Base-by-base conservation (phyloP, 805 yeast genomes). In the Teunomyces aglyptinius region DNA sequence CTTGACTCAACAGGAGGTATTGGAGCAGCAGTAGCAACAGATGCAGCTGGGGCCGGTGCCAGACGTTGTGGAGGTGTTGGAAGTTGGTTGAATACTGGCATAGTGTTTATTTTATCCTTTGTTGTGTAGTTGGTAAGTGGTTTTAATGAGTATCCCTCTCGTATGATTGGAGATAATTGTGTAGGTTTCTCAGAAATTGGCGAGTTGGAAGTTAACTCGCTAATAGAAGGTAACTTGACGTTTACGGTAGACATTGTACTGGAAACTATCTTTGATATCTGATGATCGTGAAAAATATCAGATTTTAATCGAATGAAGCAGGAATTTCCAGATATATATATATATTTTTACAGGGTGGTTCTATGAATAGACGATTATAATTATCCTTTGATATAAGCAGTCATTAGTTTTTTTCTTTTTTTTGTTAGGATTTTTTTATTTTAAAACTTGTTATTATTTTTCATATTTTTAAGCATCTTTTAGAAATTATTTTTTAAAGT, bases 151-250 rank as follows among this genome's bases (percentile, higher is more conserved):
- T 36, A 36, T 2, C 27, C 15, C 26, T 47, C 42, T 36, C 45
- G 36, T 28, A 43, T 13, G 22, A 43, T 43, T 4, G 46, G 44
- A 4, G 49, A 39, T 20, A 43, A 19, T 8, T 44, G 49, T 28
- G 46, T 24, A 28, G 38, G 44, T 6, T 36, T 20, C 28, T 47
- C 49, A n/a, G 28, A 26, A 28, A 47, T 39, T 6, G 47, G 49
- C 11, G 50, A 48, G 22, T 32, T 16, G 5, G 50, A 38, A 15
- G 55, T 52, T 48, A 52, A 48, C 44, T 52, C 55, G 41, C 55
- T 49, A 20, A 52, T 52, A 6, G 53, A 49, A 15, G 55, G 55
- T 47, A 48, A 44, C 32, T 35, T 48, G 31, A 48, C 44, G 29
- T 33, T 40, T 4, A 41, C 10, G 20, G 48, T 22, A 22, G 28